Base-by-base conservation (phyloP, 2,329 filamentous ascomycete species). In the Penicillium digitatum region DNA sequence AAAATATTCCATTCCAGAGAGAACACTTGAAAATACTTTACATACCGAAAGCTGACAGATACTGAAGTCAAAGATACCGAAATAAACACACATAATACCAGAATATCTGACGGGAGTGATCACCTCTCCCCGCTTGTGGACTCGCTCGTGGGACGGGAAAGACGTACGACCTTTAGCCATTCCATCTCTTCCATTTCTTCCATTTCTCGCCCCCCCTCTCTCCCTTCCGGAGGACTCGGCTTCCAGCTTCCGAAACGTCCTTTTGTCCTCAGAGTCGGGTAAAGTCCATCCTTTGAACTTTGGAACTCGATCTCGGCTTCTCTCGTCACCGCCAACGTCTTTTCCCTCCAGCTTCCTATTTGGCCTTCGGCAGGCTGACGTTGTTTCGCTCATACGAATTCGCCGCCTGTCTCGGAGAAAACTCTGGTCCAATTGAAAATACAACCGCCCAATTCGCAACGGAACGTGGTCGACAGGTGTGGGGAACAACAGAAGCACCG, bases 381-480 rank as follows among this genome's bases (percentile, higher is more conserved):
- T 34, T 45, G 31, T 45, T 31, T 51, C 39, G 24, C 39, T 45
- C 51, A 37, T 29, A 31, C 48, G n/a, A 27, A 46, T 22, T 55
- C 32, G 48, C 37, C 51, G 35, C 54, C 27, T 56, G 54, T 56
- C 54, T 56, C 54, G 50, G 54, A 56, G 50, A 50, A 56, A 61
- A 61, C 58, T 29, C 45, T 56, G 54, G 63, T 43, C 57, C 54
- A 58, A 64, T 65, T 65, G 62, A 34, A 61, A 62, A 64, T n/a
- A 26, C 42, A 40, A 52, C 60, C 51, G 52, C 49, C 26, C 32
- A 54, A 62, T 61, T 62, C 31, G 31, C 52, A 60, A 60, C 56
- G 53, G 56, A 62, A 59, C 63, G 60, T 61, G 55, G 57, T 58
- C 53, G 50, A 53, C 53, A 49, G 50, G 56, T 59, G 62, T 60